Base-by-base conservation (phyloP, 2,329 filamentous ascomycete species). In the Aspergillus pseudoglaucus region DNA sequence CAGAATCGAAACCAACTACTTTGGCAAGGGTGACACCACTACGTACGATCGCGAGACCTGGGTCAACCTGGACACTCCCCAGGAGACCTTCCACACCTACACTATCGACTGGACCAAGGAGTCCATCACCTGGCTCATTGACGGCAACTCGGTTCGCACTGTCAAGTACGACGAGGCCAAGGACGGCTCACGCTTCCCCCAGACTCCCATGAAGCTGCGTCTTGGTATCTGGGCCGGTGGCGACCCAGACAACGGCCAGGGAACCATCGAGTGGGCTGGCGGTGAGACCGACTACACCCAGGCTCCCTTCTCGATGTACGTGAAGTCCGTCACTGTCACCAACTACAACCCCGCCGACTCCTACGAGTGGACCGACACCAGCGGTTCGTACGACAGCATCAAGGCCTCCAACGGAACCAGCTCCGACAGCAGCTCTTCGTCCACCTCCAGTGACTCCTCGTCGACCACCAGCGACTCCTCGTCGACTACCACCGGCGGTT, bases 41-140 rank as follows among this genome's bases (percentile, higher is more conserved):
- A 80, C 80, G 10, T 95, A 93, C 73, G 88, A 95, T 71, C 86
- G 91, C 49, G 90, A 85, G 52, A 85, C 87, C 50, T 90, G 88
- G 66, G 85, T 90, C 67, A 70, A 80, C 2, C 73, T 84, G 61
- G 58, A 73, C 53, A 70, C 77, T 60, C 91, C 86, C 48, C 70
- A 74, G 54, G 60, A 64, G 22, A 54, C 52, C 32, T 73, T 68
- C 59, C 69, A 74, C 59, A 75, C 70, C 25, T 75, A 75, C 61
- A 51, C 67, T 41, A 50, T 88, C 49, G 78, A 85, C 65, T 89
- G 85, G 85, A 85, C 79, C 45, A 71, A 77, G 56, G 76, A 83
- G 32, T 70, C 74, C 56, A 75, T 86, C 50, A 74, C 75, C 56
- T 89, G 85, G 85, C 73, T 71, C 52, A 75, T 89, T 52, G 80